phyloP scores from a whole-genome alignment of 225 moss, liverwort and hornwort species.

The Ulota crispa region DNA sequence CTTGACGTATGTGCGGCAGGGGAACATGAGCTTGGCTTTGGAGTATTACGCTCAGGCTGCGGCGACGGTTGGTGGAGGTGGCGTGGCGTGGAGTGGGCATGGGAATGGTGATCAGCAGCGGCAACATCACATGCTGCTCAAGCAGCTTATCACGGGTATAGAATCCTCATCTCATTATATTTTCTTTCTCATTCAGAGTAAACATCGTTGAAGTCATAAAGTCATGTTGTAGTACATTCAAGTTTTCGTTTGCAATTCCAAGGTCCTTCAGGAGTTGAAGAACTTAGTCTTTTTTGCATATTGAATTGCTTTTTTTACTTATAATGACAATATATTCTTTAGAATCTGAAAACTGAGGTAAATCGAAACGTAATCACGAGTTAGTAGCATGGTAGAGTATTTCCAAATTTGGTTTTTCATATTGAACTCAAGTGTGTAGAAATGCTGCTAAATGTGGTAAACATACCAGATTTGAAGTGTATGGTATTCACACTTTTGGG shows the following conservation, averaged over 20 bases:
- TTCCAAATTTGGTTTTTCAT: too few species aligned
- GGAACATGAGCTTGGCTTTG: constrained; percentile 67
- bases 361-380: neutral
- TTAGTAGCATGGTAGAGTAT: neutral
- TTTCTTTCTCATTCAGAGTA: too few species aligned
- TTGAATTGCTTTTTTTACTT: neutral
- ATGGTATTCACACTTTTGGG: too few species aligned
- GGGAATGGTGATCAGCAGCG: constrained; percentile 73
- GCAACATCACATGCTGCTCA: constrained; percentile 80
- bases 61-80: constrained; percentile 84
- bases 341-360: neutral
- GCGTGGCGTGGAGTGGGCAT: constrained; percentile 78
- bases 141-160: constrained; percentile 73
- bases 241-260: neutral
- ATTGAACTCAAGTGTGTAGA: too few species aligned
- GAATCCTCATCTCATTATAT: too few species aligned
- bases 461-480: too few species aligned
- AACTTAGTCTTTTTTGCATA: neutral
- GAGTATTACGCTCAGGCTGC: constrained; percentile 95
- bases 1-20: constrained; percentile 69
- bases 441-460: too few species aligned
- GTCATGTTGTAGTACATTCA: neutral
- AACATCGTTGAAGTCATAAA: too few species aligned
- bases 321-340: neutral
- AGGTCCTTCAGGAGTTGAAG: neutral